phyloP scores from a whole-genome alignment of 176 grass and related monocot species.

The sorghum (Sorghum bicolor) region Sorghum_bicolor_NCBIv3 NC_012870.2:4297001-4297500 shows the following conservation, averaged over 20 bases:
- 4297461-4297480: background rate
- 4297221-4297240: too few species aligned
- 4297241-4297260: too few species aligned
- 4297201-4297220: too few species aligned
- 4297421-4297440: constrained; percentile 30
- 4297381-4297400: background rate
- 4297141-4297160: background rate
- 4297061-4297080: too few species aligned
- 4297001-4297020: too few species aligned
- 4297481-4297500: background rate
- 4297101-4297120: background rate
- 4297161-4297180: background rate
- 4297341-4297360: background rate
- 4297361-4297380: background rate
- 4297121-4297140: background rate
- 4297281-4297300: background rate
- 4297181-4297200: background rate
- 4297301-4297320: constrained; percentile 14
- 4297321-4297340: background rate
- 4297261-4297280: background rate
- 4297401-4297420: background rate
- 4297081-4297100: too few species aligned
- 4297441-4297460: background rate
- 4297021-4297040: too few species aligned
- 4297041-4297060: too few species aligned